phyloP scores from a whole-genome alignment of 164 flowering plant genomes.

The Macadamia tetraphylla region DNA sequence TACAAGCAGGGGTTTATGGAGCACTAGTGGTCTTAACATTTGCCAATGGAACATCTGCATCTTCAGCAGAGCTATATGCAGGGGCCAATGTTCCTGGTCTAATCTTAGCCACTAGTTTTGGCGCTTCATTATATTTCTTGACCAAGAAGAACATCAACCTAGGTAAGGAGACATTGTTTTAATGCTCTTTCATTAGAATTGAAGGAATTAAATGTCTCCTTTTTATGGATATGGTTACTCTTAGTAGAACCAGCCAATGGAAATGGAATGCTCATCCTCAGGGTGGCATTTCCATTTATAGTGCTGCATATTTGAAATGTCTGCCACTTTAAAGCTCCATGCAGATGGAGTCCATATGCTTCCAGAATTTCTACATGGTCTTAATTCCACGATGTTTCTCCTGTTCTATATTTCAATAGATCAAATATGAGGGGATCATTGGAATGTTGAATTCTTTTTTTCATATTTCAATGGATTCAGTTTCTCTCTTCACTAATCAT shows the following conservation, averaged over 20 bases:
- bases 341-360: not conserved
- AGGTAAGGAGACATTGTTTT: constrained; percentile 37
- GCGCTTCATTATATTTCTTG: constrained; percentile 87
- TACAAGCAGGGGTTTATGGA: constrained; percentile 89
- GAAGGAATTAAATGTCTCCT: not conserved
- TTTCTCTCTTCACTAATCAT: no score
- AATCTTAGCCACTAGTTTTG: constrained; percentile 81
- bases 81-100: constrained; percentile 93
- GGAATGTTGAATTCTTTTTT: no score
- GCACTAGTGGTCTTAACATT: constrained; percentile 72
- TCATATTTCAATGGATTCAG: no score
- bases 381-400: not conserved
- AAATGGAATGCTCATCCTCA: no score
- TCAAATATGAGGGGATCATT: no score
- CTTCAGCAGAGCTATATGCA: constrained; percentile 38
- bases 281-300: no score
- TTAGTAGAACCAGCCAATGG: no score
- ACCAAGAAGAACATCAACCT: constrained; percentile 71
- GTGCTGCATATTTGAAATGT: no score
- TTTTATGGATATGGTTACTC: not conserved
- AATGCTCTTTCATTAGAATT: not conserved
- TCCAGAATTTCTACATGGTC: not conserved
- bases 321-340: not conserved
- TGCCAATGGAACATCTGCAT: constrained; percentile 57
- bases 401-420: not conserved